Conservation (phyloP, 495 filamentous ascomycete species). For the Hapsidospora chrysogenum region DNA sequence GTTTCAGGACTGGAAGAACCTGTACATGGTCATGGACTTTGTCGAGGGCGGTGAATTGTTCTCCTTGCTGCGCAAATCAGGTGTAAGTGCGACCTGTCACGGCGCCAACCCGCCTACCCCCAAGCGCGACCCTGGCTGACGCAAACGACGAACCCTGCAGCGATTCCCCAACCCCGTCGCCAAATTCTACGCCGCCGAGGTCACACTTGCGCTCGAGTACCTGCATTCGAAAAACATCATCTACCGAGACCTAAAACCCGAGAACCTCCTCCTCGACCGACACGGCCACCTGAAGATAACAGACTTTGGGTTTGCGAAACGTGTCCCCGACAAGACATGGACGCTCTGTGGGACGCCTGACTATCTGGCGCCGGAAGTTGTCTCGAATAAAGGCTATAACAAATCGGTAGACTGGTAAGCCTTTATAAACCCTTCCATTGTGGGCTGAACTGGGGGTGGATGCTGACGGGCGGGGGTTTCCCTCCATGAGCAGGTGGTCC, state of each 20-base stretch:
- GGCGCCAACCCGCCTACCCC: no score
- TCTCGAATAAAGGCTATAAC: slow-evolving; percentile 95
- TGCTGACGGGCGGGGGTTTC: slow-evolving; percentile 3
- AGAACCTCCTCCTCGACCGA: slow-evolving; percentile 86
- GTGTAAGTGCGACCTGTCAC: slow-evolving; percentile 41
- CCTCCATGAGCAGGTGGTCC: slow-evolving; percentile 62
- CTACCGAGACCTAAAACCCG: slow-evolving; percentile 92
- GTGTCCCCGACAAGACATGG: slow-evolving; percentile 98
- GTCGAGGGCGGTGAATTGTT: slow-evolving; percentile 98
- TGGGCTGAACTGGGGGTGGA: slow-evolving; percentile 1
- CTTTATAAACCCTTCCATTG: background rate
- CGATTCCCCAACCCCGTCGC: slow-evolving; percentile 97
- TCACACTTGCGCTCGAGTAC: slow-evolving; percentile 88
- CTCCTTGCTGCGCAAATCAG: slow-evolving; percentile 85
- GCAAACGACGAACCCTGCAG: no score
- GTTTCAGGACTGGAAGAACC: slow-evolving; percentile 84
- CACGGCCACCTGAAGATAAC: slow-evolving; percentile 98
- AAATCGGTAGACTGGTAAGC: slow-evolving; percentile 96
- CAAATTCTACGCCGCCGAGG: slow-evolving; percentile 97
- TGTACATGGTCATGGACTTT: slow-evolving; percentile 99
- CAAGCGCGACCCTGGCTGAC: no score
- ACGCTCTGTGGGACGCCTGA: slow-evolving; percentile 97
- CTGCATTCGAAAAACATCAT: slow-evolving; percentile 92
- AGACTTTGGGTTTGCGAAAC: slow-evolving; percentile 97
- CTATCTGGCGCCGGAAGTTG: slow-evolving; percentile 93